These are phyloP conservation scores for Metarhizium brunneum DNA, from an alignment of 2,329 filamentous ascomycete genomes.

Conservation along the genomic window DNA sequence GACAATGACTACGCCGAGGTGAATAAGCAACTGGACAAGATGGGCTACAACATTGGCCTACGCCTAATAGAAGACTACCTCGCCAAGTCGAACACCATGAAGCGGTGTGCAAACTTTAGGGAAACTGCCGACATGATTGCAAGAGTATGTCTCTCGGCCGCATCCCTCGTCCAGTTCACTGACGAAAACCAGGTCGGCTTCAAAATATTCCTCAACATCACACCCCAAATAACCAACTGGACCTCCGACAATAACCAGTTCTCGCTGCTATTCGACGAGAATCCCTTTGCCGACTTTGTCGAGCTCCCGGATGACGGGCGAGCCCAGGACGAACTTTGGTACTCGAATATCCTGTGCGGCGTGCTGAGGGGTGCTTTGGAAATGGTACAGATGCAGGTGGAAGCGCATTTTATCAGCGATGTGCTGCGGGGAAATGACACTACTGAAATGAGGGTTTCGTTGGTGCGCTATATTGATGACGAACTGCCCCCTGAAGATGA, in stretches of 20 bases:
- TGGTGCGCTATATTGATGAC: conserved; percentile 93
- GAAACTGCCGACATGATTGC: conserved; percentile 97
- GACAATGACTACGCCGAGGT: conserved; percentile 90
- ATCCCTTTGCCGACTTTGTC: conserved; percentile 93
- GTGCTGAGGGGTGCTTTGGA: conserved; percentile 85
- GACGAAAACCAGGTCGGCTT: conserved; percentile 67
- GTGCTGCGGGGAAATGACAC: conserved; percentile 87
- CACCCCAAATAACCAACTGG: conserved; percentile 90
- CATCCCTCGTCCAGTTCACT: conserved; percentile 3
- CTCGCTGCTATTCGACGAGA: conserved; percentile 92
- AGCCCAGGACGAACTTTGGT: conserved; percentile 96
- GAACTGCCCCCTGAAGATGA: conserved; percentile 96
- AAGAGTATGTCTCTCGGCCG: conserved; percentile 49
- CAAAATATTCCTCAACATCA: conserved; percentile 98
- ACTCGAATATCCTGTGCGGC: conserved; percentile 93
- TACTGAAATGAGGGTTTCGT: conserved; percentile 89
- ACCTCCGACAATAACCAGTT: conserved; percentile 94
- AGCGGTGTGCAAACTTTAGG: conserved; percentile 82
- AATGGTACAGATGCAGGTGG: conserved; percentile 99
- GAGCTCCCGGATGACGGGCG: conserved; percentile 92
- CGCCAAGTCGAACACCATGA: conserved; percentile 84
- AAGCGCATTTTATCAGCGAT: conserved; percentile 93
- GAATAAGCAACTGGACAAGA: conserved; percentile 96
- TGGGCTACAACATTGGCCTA: conserved; percentile 98
- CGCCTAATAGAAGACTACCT: conserved; percentile 96